These are phyloP conservation scores for Mycena kentingensis DNA, from an alignment of 768 basidiomycete species.

Conservation along the genomic window DNA sequence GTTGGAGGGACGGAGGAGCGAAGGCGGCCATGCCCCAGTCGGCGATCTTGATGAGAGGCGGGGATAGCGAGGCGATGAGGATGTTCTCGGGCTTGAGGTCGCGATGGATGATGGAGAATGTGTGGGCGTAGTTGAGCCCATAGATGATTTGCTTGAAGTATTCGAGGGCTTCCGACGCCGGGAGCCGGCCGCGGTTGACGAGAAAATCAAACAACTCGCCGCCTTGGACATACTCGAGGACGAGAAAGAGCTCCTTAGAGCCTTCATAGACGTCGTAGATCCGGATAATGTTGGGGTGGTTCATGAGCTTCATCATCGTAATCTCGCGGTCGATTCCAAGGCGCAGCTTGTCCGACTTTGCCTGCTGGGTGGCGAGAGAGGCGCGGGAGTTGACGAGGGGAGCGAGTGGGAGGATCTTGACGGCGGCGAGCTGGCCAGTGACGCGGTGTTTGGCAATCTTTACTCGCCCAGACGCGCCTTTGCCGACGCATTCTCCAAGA, in stretches of 20 bases:
- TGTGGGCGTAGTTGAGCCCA: constrained; percentile 94
- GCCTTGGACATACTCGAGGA: constrained; percentile 93
- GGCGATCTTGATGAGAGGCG: constrained; percentile 90
- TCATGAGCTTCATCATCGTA: constrained; percentile 99
- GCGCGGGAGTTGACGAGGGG: constrained; percentile 73
- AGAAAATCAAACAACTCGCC: constrained; percentile 97
- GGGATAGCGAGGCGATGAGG: constrained; percentile 78
- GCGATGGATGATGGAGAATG: constrained; percentile 96
- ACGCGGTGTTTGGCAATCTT: constrained; percentile 86
- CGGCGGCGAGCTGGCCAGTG: constrained; percentile 90
- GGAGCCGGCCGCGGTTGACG: constrained; percentile 83
- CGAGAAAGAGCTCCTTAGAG: constrained; percentile 85
- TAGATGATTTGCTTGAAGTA: constrained; percentile 97
- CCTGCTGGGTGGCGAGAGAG: constrained; percentile 64
- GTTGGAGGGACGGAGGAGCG: constrained; percentile 77
- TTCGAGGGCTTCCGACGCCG: constrained; percentile 77
- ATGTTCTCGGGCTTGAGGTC: constrained; percentile 99
- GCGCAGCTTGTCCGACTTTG: constrained; percentile 77
- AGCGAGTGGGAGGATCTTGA: constrained; percentile 91
- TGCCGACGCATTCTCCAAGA: constrained; percentile 90
- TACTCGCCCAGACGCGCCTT: constrained; percentile 92
- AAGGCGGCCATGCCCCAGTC: constrained; percentile 99
- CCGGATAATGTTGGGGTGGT: constrained; percentile 94
- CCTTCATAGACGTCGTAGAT: constrained; percentile 97
- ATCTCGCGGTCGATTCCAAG: constrained; percentile 93